Evolutionary conservation across 305 asterid genomes (phyloP).

Genomic region (Fraxinus sp.): DNA sequence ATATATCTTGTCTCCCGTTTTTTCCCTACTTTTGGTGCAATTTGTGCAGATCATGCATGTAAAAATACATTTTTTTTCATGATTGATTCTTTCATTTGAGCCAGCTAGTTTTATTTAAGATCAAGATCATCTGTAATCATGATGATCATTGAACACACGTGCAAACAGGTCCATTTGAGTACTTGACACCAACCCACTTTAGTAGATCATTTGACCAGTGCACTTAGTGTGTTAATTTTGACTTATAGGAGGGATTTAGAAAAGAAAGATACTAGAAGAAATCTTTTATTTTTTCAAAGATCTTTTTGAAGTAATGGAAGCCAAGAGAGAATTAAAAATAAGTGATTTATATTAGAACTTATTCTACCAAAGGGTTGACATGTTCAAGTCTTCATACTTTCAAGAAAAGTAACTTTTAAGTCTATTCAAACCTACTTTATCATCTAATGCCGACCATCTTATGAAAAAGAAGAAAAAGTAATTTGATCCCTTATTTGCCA

Average conservation of each 20-base stretch:
- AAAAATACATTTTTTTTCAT: conserved; percentile 10
- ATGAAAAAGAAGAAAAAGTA: not conserved
- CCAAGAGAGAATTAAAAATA: not conserved
- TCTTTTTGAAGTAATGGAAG: not conserved
- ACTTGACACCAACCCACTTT: conserved; percentile 36
- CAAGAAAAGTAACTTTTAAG: not conserved
- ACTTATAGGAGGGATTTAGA: not conserved
- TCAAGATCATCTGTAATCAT: conserved; percentile 36
- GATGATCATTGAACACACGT: conserved; percentile 38
- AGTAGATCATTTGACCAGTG: conserved; percentile 23
- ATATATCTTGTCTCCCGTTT: conserved; percentile 27
- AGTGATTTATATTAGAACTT: not conserved
- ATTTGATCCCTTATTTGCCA: not conserved
- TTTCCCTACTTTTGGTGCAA: conserved; percentile 20
- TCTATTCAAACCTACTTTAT: not conserved
- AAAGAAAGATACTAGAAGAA: not conserved
- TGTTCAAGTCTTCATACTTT: not conserved
- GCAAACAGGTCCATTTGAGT: conserved; percentile 33
- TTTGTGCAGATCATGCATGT: conserved; percentile 28
- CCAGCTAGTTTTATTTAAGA: conserved; percentile 30
- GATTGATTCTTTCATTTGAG: conserved; percentile 22
- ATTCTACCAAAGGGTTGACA: not conserved
- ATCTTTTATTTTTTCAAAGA: not conserved
- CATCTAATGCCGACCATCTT: not conserved
- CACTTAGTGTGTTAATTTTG: conserved; percentile 19